Base-by-base conservation (phyloP, 441 rosid species). In the Croton laevigatus region DNA sequence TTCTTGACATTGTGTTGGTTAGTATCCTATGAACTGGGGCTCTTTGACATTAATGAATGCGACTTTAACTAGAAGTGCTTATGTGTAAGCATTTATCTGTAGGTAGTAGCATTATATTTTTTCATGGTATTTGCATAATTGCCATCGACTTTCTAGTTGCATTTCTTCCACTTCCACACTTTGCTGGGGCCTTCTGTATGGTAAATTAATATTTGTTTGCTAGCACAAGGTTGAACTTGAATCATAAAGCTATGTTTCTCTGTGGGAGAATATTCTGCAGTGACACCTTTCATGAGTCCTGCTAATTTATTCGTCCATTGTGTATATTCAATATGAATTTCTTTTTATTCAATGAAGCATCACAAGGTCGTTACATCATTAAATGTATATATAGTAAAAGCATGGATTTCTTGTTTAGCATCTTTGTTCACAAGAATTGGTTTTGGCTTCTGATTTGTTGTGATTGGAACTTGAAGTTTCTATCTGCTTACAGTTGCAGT, bases 1-100 rank as follows among this genome's bases (percentile, higher is more conserved):
- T 96, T 83, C 97, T 96, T 32, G 99, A 96, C 81, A 87, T 85
- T 66, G 97, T 89, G 54, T 81, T 91, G 97, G 99, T 96, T 71
- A 87, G 97, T 88, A 55, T 71, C 74, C 42, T 38, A 46, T 63
- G 20, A 40, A 8, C 4, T 40, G 44, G 44, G 9, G 9, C 44
- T 40, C 44, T 8, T 40, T 40, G 44, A 40, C 44, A 40, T 52
- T 73, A 53, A 45, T 68, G 8, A 68, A 54, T 38, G 0, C 40
- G 23, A 42, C 16, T 59, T 59, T 22, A 68, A 61, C 17, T 36
- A 68, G 53, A 38, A 65, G 72, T 61, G 34, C 67, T 22, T 37
- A 38, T 17, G 46, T 7, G 13, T 32, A 17, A 44, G n/a, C 32
- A 27, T 27, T 27, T 27, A 27, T 27, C 32, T 27, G 32, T 27